These are phyloP conservation scores for Ganoderma leucocontextum DNA, from an alignment of 1,284 basidiomycete species.

Conservation along the genomic window DNA sequence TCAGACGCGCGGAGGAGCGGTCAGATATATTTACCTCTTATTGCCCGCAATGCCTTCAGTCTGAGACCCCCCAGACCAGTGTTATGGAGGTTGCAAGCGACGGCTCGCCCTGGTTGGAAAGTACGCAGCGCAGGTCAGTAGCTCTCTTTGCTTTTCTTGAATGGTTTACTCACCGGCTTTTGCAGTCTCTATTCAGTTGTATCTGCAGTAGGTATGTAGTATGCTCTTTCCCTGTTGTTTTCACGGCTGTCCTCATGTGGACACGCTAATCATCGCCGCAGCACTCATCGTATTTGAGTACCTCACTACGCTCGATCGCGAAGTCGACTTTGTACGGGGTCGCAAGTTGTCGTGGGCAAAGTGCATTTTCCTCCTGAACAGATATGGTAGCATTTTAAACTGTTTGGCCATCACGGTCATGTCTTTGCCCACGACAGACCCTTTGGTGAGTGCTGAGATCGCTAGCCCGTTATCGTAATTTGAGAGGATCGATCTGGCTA, in stretches of 20 bases:
- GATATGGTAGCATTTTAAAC: not conserved
- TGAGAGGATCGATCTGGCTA: not conserved
- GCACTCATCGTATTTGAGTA: constrained; percentile 4
- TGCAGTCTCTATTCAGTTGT: not conserved
- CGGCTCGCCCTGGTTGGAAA: not conserved
- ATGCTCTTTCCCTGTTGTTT: not conserved
- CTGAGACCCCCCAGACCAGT: not conserved
- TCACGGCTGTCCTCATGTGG: too few species aligned
- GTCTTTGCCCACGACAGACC: not conserved
- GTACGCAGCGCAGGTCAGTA: not conserved
- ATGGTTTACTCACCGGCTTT: not conserved
- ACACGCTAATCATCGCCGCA: not conserved
- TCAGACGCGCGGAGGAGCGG: not conserved
- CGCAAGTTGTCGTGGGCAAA: not conserved
- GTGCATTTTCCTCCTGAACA: constrained; percentile 3
- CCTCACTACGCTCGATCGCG: constrained; percentile 3
- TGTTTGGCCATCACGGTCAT: not conserved
- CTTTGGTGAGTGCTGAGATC: not conserved
- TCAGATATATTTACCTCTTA: not conserved
- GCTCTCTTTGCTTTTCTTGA: not conserved
- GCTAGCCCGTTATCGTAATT: not conserved
- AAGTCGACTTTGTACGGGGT: not conserved
- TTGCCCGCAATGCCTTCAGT: not conserved
- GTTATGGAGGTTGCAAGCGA: not conserved
- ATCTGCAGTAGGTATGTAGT: not conserved